Conservation (phyloP, 305 asterid species). For the Plantago coronopus region DNA sequence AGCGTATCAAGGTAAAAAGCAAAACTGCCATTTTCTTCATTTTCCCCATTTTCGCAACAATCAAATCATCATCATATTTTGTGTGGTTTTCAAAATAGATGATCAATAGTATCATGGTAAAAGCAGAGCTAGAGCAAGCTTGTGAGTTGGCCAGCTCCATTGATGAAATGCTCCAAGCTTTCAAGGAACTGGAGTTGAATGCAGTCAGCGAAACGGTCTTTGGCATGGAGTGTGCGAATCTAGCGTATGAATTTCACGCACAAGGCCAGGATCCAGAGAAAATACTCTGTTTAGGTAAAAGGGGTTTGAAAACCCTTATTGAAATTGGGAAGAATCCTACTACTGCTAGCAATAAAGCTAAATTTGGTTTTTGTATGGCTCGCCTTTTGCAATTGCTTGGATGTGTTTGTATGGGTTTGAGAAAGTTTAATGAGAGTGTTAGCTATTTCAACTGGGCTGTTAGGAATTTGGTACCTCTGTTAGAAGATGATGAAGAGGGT, state of each 20-base stretch:
- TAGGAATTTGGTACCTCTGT: background rate
- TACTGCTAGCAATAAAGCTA: background rate
- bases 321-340: background rate
- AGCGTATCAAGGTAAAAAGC: no score
- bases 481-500: background rate
- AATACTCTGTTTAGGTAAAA: background rate
- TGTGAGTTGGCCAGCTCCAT: background rate
- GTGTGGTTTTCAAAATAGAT: no score
- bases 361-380: constrained; percentile 2
- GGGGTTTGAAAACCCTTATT: background rate
- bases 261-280: background rate
- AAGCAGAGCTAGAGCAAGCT: no score
- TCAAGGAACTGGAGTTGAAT: background rate
- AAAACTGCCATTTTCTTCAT: no score
- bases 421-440: background rate
- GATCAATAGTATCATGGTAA: no score
- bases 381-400: constrained; percentile 1
- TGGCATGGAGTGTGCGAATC: background rate
- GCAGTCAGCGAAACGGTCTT: background rate
- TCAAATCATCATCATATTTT: constrained; percentile 3
- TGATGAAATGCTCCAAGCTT: background rate
- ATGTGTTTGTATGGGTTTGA: background rate
- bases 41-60: no score
- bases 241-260: background rate
- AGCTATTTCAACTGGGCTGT: background rate